Conservation (phyloP, 805 yeast genomes). For the Kluyveromyces dobzhanskii region DNA sequence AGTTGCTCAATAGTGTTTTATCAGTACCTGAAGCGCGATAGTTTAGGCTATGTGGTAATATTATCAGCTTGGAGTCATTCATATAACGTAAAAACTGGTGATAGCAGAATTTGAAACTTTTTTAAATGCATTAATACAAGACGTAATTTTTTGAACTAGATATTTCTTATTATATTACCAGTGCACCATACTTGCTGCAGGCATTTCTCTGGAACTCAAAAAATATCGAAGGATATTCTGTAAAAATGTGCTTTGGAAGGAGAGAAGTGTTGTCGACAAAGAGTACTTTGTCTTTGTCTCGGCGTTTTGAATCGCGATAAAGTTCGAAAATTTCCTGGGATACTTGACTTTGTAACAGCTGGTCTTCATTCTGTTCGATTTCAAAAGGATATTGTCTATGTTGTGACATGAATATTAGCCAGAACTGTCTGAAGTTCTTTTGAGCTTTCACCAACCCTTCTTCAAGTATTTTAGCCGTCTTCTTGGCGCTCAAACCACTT, state of each 20-base stretch:
- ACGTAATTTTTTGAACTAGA: neutral
- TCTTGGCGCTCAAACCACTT: neutral
- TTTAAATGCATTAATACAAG: too few species aligned
- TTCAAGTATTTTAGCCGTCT: neutral
- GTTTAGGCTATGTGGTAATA: too few species aligned
- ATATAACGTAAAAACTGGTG: too few species aligned
- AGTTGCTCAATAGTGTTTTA: too few species aligned
- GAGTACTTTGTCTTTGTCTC: neutral
- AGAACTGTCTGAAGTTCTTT: conserved; percentile 1
- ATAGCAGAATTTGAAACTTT: too few species aligned
- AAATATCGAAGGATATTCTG: neutral
- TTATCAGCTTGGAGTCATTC: too few species aligned
- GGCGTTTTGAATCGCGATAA: neutral
- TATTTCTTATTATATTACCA: neutral
- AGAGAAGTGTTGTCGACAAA: neutral
- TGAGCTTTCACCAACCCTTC: neutral
- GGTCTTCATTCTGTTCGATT: neutral
- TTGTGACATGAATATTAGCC: conserved; percentile 1
- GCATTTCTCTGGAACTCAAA: neutral
- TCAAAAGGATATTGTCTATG: conserved; percentile 2
- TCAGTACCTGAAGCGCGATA: too few species aligned
- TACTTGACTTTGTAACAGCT: neutral
- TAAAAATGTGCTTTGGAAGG: conserved; percentile 1
- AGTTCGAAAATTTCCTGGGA: neutral
- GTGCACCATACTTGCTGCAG: neutral